Conservation (phyloP, 164 flowering plant genomes). For the Vitis labrusca region DNA sequence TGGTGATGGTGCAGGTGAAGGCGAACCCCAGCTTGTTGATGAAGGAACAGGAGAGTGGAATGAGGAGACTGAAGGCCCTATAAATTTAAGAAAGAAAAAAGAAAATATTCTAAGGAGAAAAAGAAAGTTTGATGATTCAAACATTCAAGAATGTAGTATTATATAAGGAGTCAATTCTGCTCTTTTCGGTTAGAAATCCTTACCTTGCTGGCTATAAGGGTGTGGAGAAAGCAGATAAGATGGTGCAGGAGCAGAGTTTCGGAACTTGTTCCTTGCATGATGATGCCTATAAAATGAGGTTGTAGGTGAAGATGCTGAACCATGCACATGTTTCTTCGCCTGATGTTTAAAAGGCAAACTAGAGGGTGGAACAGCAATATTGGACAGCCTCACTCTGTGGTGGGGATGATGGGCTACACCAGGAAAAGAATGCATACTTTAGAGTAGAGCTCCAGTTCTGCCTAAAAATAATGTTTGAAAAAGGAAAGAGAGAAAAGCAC, state of each 20-base stretch:
- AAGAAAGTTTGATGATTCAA: neutral
- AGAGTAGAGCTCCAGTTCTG: neutral
- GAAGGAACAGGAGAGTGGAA: constrained; percentile 34
- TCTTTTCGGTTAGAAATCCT: neutral
- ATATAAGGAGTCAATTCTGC: no score
- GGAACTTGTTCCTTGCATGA: constrained; percentile 13
- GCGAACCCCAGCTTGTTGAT: constrained; percentile 27
- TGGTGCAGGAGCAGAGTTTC: constrained; percentile 22
- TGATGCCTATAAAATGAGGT: constrained; percentile 19
- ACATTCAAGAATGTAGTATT: neutral
- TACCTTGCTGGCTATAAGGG: constrained; percentile 24
- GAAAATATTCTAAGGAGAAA: neutral
- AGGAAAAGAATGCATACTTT: constrained; percentile 1
- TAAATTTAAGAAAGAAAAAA: neutral
- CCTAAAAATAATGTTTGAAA: neutral
- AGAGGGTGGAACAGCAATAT: constrained; percentile 25
- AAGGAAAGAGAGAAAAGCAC: neutral
- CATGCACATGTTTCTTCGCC: constrained; percentile 16
- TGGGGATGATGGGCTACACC: constrained; percentile 17
- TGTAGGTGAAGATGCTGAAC: constrained; percentile 30
- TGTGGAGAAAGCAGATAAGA: constrained; percentile 19
- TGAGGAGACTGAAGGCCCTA: constrained; percentile 32
- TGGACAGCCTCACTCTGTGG: constrained; percentile 13
- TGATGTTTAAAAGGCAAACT: constrained; percentile 7
- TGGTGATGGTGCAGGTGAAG: constrained; percentile 44